Evolutionary conservation across 1,284 basidiomycete species (phyloP).

Genomic region (Trichosporon sp.): DNA sequence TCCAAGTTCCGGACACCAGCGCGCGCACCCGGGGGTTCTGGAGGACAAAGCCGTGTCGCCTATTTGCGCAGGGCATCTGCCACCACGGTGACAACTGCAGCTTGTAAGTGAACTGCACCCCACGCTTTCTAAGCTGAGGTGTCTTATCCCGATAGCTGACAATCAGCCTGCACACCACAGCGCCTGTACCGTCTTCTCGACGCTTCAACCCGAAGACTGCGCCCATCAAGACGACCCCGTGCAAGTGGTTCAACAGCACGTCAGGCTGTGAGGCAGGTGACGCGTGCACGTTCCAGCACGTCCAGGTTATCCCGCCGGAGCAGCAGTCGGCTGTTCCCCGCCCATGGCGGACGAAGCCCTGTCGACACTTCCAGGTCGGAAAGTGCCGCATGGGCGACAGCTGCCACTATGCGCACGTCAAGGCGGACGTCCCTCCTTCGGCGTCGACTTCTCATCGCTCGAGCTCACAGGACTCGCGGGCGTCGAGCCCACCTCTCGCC

Average conservation of each 20-base stretch:
- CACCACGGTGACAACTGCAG: constrained; percentile 44
- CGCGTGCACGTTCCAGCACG: constrained; percentile 41
- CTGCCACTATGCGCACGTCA: constrained; percentile 47
- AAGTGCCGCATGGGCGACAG: constrained; percentile 41
- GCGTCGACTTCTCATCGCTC: not conserved
- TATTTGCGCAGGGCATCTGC: constrained; percentile 41
- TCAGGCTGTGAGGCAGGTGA: constrained; percentile 39
- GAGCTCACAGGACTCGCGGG: not conserved
- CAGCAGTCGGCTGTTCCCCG: constrained; percentile 27
- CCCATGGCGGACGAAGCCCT: constrained; percentile 44
- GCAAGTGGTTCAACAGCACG: constrained; percentile 46
- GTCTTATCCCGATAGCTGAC: not conserved
- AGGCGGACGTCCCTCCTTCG: constrained; percentile 13
- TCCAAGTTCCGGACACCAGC: constrained; percentile 7
- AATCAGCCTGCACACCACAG: constrained; percentile 23
- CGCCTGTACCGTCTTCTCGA: not conserved
- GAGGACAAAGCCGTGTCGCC: constrained; percentile 37
- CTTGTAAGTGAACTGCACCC: constrained; percentile 26
- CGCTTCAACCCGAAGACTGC: not conserved
- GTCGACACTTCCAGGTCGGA: constrained; percentile 43
- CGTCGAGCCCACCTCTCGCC: not conserved
- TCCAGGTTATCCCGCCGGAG: constrained; percentile 35
- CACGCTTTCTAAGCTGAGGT: not conserved
- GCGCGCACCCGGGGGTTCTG: constrained; percentile 31
- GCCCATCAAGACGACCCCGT: constrained; percentile 26